Evolutionary conservation across 2,329 filamentous ascomycete genomes (phyloP).

Genomic region (Fusarium avenaceum): DNA sequence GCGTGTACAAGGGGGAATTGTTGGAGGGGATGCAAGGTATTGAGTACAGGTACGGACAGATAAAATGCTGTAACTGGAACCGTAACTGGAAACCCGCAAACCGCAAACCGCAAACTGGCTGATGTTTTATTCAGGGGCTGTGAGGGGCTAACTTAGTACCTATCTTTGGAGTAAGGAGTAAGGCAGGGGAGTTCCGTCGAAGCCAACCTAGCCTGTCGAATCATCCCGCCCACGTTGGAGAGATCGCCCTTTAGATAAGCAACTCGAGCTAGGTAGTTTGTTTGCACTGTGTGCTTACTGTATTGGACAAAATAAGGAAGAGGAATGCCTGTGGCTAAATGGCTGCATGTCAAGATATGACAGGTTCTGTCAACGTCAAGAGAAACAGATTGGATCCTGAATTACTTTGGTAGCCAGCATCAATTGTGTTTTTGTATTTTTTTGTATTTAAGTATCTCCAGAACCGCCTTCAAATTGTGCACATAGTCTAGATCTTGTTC

Average conservation of each 20-base stretch:
- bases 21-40: constrained; percentile 36
- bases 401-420: not conserved
- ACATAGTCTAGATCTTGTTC: not conserved
- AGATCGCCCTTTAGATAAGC: constrained; percentile 48
- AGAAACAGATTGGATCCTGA: not conserved
- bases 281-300: constrained; percentile 40
- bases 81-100: not conserved
- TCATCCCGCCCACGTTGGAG: constrained; percentile 53
- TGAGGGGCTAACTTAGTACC: not conserved
- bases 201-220: constrained; percentile 48
- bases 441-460: not conserved
- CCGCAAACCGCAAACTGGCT: constrained; percentile 20
- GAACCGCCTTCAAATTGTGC: not conserved
- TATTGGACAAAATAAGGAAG: constrained; percentile 15
- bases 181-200: not conserved
- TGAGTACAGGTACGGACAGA: constrained; percentile 25
- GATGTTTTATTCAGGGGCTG: constrained; percentile 45
- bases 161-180: constrained; percentile 3
- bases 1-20: constrained; percentile 44
- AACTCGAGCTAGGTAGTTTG: not conserved
- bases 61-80: constrained; percentile 10
- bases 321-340: constrained; percentile 35
- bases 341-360: not conserved
- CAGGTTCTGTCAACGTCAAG: not conserved
- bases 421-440: not conserved